Conservation (phyloP, 2,329 filamentous ascomycete genomes). For the Fusarium secorum region DNA sequence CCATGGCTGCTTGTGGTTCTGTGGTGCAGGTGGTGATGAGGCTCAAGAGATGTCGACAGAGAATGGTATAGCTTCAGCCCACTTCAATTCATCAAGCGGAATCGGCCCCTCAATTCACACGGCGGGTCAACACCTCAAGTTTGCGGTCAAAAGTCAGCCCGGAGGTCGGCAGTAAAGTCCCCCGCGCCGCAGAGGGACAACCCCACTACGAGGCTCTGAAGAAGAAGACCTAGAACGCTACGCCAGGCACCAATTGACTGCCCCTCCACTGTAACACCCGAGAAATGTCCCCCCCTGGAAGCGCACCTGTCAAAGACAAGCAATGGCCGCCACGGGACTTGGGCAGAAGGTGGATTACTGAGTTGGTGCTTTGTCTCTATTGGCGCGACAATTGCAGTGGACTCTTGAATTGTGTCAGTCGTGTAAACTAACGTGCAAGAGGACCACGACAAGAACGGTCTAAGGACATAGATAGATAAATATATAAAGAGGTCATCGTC, state of each 20-base stretch:
- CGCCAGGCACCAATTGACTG: conserved; percentile 13
- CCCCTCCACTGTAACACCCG: conserved; percentile 20
- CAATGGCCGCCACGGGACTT: conserved; percentile 29
- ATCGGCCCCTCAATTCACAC: conserved; percentile 21
- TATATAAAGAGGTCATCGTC: conserved; percentile 9
- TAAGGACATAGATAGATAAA: not conserved
- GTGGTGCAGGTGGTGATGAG: not conserved
- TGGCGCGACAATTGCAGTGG: conserved; percentile 37
- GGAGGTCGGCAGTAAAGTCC: conserved; percentile 17
- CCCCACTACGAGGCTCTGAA: conserved; percentile 9
- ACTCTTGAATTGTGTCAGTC: not conserved
- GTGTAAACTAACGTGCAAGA: conserved; percentile 6
- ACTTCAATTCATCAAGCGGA: conserved; percentile 7
- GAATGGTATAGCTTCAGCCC: conserved; percentile 27
- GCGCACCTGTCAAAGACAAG: conserved; percentile 41
- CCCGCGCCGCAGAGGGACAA: conserved; percentile 6
- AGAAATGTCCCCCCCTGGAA: conserved; percentile 22
- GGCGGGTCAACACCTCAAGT: conserved; percentile 9
- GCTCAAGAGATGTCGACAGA: conserved; percentile 3
- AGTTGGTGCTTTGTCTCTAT: conserved; percentile 21
- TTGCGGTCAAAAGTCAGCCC: conserved; percentile 10
- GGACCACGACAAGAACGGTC: not conserved
- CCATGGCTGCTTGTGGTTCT: conserved; percentile 65
- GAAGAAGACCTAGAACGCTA: conserved; percentile 4
- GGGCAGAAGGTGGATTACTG: not conserved